Base-by-base conservation (phyloP, 2,329 filamentous ascomycete species). In the Scorias spongiosa region DNA sequence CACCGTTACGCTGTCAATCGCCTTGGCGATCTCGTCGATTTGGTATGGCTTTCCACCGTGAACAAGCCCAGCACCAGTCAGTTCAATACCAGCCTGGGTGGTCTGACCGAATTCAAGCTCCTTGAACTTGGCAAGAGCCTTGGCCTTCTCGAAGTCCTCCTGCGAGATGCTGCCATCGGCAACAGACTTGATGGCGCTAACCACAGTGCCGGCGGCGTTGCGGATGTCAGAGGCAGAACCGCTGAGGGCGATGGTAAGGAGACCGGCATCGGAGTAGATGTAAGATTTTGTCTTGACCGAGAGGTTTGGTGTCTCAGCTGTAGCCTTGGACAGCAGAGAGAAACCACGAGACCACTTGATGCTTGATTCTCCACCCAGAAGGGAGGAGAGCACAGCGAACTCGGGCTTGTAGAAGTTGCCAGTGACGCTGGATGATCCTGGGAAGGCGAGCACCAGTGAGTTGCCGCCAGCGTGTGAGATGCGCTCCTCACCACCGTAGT, bases 291-390 rank as follows among this genome's bases (percentile, higher is more conserved):
- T 85, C 32, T 76, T 72, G 57, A 86, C 76, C 42, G 71, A 74
- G 50, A 83, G 76, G 52, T 78, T 77, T 32, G 80, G 72, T 57
- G 77, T 70, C 39, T 74, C 72, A 49, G 80, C 72, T 45, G 79
- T 75, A 48, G 81, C 81, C 72, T 94, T 88, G 60, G 83, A 75
- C 48, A 98, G 77, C 49, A 95, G 74, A 47, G 84, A 89, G 75
- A 94, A 96, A 56, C 91, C 91, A 50, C 85, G 70, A 42, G 85
- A 81, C 89, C 89, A 98, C 74, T 96, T 98, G 72, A 96, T 87
- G 66, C 71, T 82, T 44, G 87, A 83, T 66, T 93, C 70, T 49
- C 89, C 91, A 60, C 91, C 91, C 42, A 98, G 82, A 15, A 98
- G 80, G 51, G 87, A 79, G 46, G 84, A 78, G 45, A 98, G 80